Percentiles rank a stretch among this genome's conserved stretches.
These are phyloP conservation scores for Geotrichum reessii DNA, from an alignment of 1,139 yeast species.

Conservation along the genomic window DNA sequence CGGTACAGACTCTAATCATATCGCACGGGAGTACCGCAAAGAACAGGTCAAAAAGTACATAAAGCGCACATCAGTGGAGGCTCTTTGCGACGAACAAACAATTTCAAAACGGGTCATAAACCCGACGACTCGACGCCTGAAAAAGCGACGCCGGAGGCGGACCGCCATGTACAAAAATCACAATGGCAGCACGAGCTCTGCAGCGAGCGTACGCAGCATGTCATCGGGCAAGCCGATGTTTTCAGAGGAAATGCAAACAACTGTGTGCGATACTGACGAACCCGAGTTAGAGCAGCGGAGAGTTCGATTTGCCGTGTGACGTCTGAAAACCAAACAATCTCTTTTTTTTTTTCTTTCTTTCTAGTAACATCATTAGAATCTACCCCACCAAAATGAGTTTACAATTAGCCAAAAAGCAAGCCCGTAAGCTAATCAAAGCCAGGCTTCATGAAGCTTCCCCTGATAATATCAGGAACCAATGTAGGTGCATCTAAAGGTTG, in stretches of 20 bases:
- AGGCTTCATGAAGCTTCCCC: constrained; percentile 20
- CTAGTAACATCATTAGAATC: background rate
- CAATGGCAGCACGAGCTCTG: background rate
- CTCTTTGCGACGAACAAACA: background rate
- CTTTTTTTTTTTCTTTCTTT: background rate
- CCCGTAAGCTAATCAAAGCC: constrained; percentile 24
- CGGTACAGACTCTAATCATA: background rate
- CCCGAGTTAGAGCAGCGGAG: background rate
- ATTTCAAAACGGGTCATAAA: background rate
- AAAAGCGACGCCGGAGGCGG: background rate
- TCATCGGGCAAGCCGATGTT: too few species aligned
- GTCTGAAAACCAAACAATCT: background rate
- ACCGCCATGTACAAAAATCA: background rate
- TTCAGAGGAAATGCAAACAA: background rate
- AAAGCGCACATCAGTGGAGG: background rate
- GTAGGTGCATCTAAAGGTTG: constrained; percentile 7
- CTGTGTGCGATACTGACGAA: background rate
- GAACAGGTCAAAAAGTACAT: constrained; percentile 4
- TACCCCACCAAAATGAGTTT: background rate
- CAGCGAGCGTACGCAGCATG: background rate
- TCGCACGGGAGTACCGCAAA: constrained; percentile 6
- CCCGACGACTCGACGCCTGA: background rate
- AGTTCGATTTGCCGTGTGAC: constrained; percentile 14
- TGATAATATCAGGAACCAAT: constrained; percentile 24
- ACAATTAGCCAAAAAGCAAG: constrained; percentile 23